These are phyloP conservation scores for Oryza meridionalis DNA, from an alignment of 176 grass and related monocot genomes.

Conservation along the genomic window DNA sequence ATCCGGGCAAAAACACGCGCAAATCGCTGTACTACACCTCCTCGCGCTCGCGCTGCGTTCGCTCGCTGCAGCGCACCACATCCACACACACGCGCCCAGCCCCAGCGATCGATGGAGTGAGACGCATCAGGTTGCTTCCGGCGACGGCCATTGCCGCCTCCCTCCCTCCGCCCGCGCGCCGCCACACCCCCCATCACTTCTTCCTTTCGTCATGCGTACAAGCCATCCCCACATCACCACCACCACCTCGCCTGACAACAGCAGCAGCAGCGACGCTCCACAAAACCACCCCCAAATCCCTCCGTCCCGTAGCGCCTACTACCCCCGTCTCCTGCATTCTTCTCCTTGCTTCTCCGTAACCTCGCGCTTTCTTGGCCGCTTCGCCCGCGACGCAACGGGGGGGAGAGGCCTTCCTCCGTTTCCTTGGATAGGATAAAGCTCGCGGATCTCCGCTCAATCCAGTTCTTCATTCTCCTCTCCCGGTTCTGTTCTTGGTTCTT, in stretches of 20 bases:
- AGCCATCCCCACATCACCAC: constrained; percentile 56
- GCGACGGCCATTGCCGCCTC: constrained; percentile 52
- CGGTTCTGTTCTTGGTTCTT: not conserved
- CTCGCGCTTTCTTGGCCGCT: constrained; percentile 39
- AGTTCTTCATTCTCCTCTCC: not conserved
- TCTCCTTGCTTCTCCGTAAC: constrained; percentile 23
- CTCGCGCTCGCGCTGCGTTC: constrained; percentile 15
- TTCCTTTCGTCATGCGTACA: constrained; percentile 79
- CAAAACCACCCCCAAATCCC: constrained; percentile 46
- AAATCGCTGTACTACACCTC: constrained; percentile 30
- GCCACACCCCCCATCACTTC: not conserved
- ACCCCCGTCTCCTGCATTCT: constrained; percentile 6
- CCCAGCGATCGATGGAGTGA: constrained; percentile 54
- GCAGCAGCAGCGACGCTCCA: not conserved
- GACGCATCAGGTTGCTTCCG: constrained; percentile 84
- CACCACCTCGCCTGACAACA: constrained; percentile 38
- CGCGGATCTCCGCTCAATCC: constrained; percentile 14
- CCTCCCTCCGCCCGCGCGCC: constrained; percentile 10
- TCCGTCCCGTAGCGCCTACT: not conserved
- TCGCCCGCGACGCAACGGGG: constrained; percentile 28
- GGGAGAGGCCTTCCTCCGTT: not conserved
- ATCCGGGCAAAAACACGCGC: constrained; percentile 25
- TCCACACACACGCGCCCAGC: constrained; percentile 22
- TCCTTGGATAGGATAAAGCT: constrained; percentile 18
- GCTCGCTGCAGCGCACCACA: constrained; percentile 41